Conservation (phyloP, 2,329 filamentous ascomycete genomes). For the Dendrostoma leiphaemia region DNA sequence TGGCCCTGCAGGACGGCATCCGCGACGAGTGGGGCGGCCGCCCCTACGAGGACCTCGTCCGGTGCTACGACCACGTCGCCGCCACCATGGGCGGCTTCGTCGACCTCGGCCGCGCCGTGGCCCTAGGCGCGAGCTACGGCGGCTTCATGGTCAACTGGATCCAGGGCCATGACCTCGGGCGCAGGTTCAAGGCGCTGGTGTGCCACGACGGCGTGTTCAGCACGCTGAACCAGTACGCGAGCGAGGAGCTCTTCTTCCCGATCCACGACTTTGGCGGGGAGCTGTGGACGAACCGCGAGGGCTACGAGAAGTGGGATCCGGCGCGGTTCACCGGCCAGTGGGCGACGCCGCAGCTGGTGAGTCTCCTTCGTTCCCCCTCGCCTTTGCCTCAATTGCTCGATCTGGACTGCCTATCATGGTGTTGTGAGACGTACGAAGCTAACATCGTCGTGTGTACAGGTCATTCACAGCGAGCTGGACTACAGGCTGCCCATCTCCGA, state of each 20-base stretch:
- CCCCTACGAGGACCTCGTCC: conserved; percentile 80
- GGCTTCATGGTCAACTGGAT: conserved; percentile 89
- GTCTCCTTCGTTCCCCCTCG: conserved; percentile 15
- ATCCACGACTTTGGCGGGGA: conserved; percentile 65
- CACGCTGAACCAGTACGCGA: conserved; percentile 62
- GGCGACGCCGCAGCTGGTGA: conserved; percentile 80
- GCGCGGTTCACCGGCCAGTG: conserved; percentile 65
- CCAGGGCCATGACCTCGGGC: conserved; percentile 78
- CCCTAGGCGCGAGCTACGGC: conserved; percentile 72
- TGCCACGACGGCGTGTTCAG: conserved; percentile 87
- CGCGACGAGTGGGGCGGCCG: conserved; percentile 78
- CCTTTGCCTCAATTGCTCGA: too few relatives aligned
- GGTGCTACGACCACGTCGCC: conserved; percentile 72
- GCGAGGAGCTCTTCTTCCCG: conserved; percentile 70
- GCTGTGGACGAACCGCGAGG: conserved; percentile 59
- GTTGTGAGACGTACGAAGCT: background rate
- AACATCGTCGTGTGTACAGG: conserved; percentile 22
- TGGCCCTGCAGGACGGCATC: conserved; percentile 75
- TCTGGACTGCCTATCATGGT: too few relatives aligned
- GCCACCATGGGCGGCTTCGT: conserved; percentile 62
- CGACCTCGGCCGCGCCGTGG: conserved; percentile 68
- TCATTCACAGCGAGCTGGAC: conserved; percentile 71
- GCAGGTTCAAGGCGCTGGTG: conserved; percentile 83
- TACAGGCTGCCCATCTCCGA: conserved; percentile 49
- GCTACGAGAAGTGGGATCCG: conserved; percentile 70